A percentile compares a stretch with the other conserved stretches of the same genome.
Evolutionary conservation across 176 grass and related monocot species (phyloP).

Genomic region (Tillandsia leiboldiana): DNA sequence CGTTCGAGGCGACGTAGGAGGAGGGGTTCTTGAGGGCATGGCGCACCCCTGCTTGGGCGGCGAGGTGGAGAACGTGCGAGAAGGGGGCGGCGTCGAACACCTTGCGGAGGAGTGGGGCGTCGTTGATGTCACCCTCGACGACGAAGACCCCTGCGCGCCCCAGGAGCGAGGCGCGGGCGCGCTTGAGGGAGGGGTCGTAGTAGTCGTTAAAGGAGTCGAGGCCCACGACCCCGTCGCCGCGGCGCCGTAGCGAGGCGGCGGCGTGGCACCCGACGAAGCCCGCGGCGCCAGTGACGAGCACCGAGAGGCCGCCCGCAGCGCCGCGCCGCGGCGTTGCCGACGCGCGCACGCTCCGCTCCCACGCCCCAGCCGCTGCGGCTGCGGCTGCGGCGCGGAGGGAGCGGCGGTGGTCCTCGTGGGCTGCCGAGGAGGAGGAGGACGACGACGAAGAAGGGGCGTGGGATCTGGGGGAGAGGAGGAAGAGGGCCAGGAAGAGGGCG

Average conservation of each 20-base stretch:
- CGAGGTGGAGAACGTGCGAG: conserved; percentile 42
- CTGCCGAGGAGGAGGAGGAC: neutral
- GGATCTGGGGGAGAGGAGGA: conserved; percentile 19
- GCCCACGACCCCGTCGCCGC: conserved; percentile 36
- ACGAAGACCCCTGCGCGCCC: conserved; percentile 26
- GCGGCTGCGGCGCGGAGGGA: conserved; percentile 2
- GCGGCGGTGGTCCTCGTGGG: neutral
- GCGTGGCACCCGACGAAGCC: conserved; percentile 37
- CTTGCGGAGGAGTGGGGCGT: conserved; percentile 25
- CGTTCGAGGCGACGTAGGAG: conserved; percentile 39
- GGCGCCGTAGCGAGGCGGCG: conserved; percentile 18
- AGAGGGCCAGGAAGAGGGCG: conserved; percentile 26
- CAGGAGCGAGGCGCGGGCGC: conserved; percentile 28
- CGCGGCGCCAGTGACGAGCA: conserved; percentile 32
- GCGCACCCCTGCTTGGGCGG: conserved; percentile 39
- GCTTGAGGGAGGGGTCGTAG: conserved; percentile 38
- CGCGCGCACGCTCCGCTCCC: conserved; percentile 28
- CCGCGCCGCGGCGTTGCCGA: conserved; percentile 17
- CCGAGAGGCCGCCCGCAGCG: conserved; percentile 15
- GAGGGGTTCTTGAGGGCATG: conserved; percentile 35
- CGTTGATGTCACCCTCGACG: conserved; percentile 39
- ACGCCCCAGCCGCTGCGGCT: conserved; percentile 25
- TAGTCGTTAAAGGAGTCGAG: conserved; percentile 41
- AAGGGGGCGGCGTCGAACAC: conserved; percentile 33
- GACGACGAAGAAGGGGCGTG: conserved; percentile 19